Evolutionary conservation across 176 grass and related monocot genomes (phyloP), one percentile per base, ranked within the genome.

Genomic region (Pontederia crassipes): DNA sequence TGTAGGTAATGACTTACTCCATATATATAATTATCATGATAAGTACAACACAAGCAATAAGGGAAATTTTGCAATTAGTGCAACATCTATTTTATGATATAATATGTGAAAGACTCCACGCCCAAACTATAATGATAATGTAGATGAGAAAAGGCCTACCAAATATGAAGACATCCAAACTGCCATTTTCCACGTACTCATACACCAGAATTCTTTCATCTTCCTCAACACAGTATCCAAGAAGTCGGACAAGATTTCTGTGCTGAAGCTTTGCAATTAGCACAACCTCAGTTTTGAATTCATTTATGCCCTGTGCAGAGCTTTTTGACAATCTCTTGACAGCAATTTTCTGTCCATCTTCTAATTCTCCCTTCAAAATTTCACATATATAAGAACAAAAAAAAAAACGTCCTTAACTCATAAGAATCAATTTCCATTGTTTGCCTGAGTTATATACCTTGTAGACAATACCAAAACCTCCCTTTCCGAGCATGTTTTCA

Each of bases 401-500:
- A 46, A 48, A n/a, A 66, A 54, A 69, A 16, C 35, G 20, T 8
- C n/a, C 50, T 68, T 51, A 27, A 7, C 6, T 52, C 50, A 28
- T 11, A 54, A 68, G 54, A 68, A 11, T 4, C 11, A 55, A 28
- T 17, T 2, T 52, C 65, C 26, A 53, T 46, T 18, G 14, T 10
- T n/a, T n/a, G 49, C 9, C 47, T 13, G 18, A 49, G 14, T 66
- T 66, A 13, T 4, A 10, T 66, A 74, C 72, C 49, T 64, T 74
- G 28, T 74, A 65, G 0, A 74, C 72, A 46, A 60, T 58, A 20
- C 72, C 60, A 47, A 74, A 74, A 45, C 72, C 72, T 55, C 72
- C 72, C 63, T 74, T 49, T 61, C 72, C 60, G 10, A 65, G 26
- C 45, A 65, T 74, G 8, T 65, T 74, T 47, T 65, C 59, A 32